Percentiles rank a stretch among this genome's conserved stretches.
Evolutionary conservation across 2,329 filamentous ascomycete species (phyloP).

Genomic region (Fonsecaea monophora): DNA sequence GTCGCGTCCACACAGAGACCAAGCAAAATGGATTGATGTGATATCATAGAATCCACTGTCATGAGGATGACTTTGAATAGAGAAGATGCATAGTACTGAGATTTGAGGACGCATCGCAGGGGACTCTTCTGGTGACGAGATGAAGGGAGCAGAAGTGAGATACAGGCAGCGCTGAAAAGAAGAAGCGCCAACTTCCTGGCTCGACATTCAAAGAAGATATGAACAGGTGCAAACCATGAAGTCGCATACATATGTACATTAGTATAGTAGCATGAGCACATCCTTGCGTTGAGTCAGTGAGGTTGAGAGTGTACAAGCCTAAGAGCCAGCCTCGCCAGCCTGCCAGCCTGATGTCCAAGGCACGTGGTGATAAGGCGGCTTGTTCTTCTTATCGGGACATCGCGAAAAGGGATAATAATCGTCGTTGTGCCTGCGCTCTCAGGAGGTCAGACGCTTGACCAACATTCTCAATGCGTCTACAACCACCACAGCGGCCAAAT

Average conservation of each 20-base stretch:
- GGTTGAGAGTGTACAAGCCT: no score
- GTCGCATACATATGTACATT: no score
- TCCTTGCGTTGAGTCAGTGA: no score
- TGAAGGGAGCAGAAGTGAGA: background rate
- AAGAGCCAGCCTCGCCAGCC: no score
- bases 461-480: background rate
- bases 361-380: background rate
- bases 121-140: background rate
- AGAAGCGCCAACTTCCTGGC: background rate
- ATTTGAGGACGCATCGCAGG: background rate
- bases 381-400: background rate
- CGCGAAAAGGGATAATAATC: slow-evolving; percentile 1
- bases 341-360: background rate
- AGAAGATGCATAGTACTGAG: background rate
- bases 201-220: background rate
- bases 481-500: background rate
- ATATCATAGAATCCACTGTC: no score
- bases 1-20: no score
- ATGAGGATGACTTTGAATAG: no score
- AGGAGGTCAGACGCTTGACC: background rate
- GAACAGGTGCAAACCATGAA: background rate
- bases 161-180: background rate
- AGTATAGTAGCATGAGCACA: no score
- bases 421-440: background rate
- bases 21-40: no score